Evolutionary conservation across 2,329 filamentous ascomycete species (phyloP), one percentile per base, ranked within the genome.

Genomic region (Lojkania enalia): DNA sequence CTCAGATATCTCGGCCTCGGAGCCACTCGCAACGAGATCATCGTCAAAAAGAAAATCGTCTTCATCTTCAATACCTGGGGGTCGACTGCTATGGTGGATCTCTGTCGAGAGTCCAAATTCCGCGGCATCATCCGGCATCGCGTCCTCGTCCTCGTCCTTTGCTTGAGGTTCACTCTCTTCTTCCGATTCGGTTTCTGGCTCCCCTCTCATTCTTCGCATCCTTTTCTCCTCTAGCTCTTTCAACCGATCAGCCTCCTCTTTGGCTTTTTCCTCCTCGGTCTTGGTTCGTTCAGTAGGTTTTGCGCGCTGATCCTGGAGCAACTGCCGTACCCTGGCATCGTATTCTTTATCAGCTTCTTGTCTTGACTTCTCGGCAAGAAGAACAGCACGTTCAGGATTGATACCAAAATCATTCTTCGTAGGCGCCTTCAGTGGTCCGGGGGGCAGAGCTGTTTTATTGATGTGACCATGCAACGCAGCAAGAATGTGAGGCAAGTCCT

Each of bases 1-100:
- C 0, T 61, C 63, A 31, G 64, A 65, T 3, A 66, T 59, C 6
- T 74, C 71, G n/a, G 64, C 60, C 35, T 77, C 74, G 2, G 88
- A 92, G 27, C 84, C 88, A 55, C 85, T 91, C 11, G 90, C 90
- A 23, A 96, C 80, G 13, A 97, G 78, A 61, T 95, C 87, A 51
- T 94, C 88, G 47, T 97, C 92, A 50, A 96, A 84, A 19, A 92
- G 67, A 60, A 97, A 97, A 58, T 96, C 90, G 58, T 97, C 92
- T 64, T 97, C 92, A 57, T 96, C 92, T 54, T 96, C 90, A 23
- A 95, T 46, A 55, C 70, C 55, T 42, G 61, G 49, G 52, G 65
- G 55, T 63, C 66, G 51, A 30, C 60, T 61, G 19, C 60, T 58
- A 33, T 27, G 52, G 42, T 62, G 69, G 46, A 86, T 79, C 9